Conservation (phyloP, 192 early-diverging fungal genomes). For the Pilobolus umbonatus region DNA sequence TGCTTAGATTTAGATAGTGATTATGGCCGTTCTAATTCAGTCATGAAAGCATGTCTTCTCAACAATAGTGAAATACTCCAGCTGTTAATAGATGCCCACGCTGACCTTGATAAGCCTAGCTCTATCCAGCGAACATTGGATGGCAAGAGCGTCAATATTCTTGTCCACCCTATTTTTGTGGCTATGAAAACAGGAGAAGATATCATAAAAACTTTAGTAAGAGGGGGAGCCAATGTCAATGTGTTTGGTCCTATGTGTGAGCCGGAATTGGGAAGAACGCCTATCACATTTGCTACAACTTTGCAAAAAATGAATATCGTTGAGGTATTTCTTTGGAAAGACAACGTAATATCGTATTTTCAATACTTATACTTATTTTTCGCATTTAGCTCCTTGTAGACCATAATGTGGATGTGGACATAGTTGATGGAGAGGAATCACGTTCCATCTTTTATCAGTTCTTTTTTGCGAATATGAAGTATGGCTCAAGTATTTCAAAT, state of each 20-base stretch:
- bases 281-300: background rate
- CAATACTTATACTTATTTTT: background rate
- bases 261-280: background rate
- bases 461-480: slow-evolving; percentile 11
- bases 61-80: slow-evolving; percentile 5
- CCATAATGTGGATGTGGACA: slow-evolving; percentile 16
- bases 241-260: background rate
- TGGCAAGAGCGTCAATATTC: background rate
- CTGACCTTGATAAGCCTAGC: slow-evolving; percentile 4
- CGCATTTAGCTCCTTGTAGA: slow-evolving; percentile 19
- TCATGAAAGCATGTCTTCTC: slow-evolving; percentile 34
- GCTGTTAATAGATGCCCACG: background rate
- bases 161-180: background rate
- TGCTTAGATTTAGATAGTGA: slow-evolving; percentile 20
- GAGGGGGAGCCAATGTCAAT: slow-evolving; percentile 12
- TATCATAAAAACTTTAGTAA: slow-evolving; percentile 13
- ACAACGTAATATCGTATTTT: too few species aligned
- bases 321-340: background rate
- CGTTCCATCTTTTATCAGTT: slow-evolving; percentile 23
- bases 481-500: background rate
- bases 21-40: slow-evolving; percentile 20
- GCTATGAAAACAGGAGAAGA: background rate
- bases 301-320: background rate
- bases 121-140: background rate
- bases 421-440: background rate